phyloP scores from a whole-genome alignment of 2,329 filamentous ascomycete genomes.

The Bipolaris cookei region DNA sequence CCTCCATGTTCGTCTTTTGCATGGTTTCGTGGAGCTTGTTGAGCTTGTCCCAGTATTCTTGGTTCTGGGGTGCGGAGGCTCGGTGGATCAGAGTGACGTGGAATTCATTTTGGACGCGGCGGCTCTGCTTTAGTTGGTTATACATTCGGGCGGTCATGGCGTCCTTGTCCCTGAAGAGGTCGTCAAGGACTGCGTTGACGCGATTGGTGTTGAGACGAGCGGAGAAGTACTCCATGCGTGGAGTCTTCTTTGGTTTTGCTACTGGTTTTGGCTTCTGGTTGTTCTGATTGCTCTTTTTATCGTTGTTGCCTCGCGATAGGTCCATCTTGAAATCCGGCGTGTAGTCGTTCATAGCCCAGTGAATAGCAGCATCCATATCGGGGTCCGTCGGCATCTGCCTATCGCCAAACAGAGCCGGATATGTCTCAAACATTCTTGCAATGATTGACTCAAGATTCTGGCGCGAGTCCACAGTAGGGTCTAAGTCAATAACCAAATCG shows the following conservation, averaged over 20 bases:
- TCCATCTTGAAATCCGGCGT: conserved; percentile 76
- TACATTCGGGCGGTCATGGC: conserved; percentile 71
- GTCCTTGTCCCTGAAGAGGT: conserved; percentile 67
- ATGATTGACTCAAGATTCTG: conserved; percentile 85
- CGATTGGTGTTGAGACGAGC: conserved; percentile 61
- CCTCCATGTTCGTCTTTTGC: conserved; percentile 44
- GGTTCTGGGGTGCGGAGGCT: conserved; percentile 64
- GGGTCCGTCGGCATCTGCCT: conserved; percentile 69
- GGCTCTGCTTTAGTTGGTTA: conserved; percentile 72
- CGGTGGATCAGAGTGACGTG: conserved; percentile 95
- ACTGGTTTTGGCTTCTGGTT: conserved; percentile 32
- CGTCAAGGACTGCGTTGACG: conserved; percentile 67
- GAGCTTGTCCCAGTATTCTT: conserved; percentile 79
- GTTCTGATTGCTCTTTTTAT: conserved; percentile 27
- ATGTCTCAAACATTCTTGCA: conserved; percentile 72
- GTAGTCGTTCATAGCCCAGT: conserved; percentile 76
- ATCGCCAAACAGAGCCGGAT: conserved; percentile 73
- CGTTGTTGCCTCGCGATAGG: conserved; percentile 61
- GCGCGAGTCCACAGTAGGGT: conserved; percentile 77
- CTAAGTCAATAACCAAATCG: conserved; percentile 82
- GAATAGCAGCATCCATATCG: conserved; percentile 80
- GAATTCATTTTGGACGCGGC: conserved; percentile 82
- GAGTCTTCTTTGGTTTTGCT: conserved; percentile 56
- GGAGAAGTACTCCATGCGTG: conserved; percentile 69
- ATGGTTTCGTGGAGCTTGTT: conserved; percentile 58